phyloP scores from a whole-genome alignment of 441 rosid genomes.

The Capsella rubella region DNA sequence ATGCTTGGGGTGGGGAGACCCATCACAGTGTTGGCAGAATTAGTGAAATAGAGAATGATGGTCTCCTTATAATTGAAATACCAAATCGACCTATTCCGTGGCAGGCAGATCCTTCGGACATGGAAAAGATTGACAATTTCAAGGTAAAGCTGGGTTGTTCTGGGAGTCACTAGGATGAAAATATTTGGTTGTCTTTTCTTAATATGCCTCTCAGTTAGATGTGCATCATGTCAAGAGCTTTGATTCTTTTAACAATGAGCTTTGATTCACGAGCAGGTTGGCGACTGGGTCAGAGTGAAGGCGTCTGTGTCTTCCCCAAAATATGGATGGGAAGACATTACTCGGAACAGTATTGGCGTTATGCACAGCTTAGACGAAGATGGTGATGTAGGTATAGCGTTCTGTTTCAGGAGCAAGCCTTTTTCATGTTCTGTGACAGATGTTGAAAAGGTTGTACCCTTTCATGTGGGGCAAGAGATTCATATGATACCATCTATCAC shows the following conservation, averaged over 20 bases:
- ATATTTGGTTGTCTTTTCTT: conserved; percentile 18
- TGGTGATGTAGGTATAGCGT: conserved; percentile 94
- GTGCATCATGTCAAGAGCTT: conserved; percentile 17
- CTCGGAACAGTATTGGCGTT: conserved; percentile 83
- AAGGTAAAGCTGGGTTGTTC: conserved; percentile 63
- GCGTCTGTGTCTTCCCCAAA: conserved; percentile 95
- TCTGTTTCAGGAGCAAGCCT: conserved; percentile 95
- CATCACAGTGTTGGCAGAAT: conserved; percentile 98
- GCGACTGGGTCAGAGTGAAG: conserved; percentile 97
- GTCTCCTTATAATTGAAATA: conserved; percentile 92
- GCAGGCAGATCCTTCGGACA: conserved; percentile 99
- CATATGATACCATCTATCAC: conserved; percentile 80
- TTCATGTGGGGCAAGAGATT: conserved; percentile 93
- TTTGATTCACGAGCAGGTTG: conserved; percentile 66
- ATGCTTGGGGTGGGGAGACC: conserved; percentile 99
- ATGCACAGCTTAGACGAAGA: conserved; percentile 97
- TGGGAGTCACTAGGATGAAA: conserved; percentile 27
- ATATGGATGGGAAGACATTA: conserved; percentile 97
- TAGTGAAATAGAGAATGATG: conserved; percentile 94
- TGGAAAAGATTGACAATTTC: conserved; percentile 98
- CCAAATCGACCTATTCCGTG: conserved; percentile 90
- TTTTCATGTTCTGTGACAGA: conserved; percentile 95
- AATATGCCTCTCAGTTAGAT: conserved; percentile 27
- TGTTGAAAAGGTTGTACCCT: conserved; percentile 89
- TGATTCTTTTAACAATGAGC: conserved; percentile 34